These are phyloP conservation scores for Lobosporangium transversale DNA, from an alignment of 192 early-diverging fungal genomes.

Conservation along the genomic window DNA sequence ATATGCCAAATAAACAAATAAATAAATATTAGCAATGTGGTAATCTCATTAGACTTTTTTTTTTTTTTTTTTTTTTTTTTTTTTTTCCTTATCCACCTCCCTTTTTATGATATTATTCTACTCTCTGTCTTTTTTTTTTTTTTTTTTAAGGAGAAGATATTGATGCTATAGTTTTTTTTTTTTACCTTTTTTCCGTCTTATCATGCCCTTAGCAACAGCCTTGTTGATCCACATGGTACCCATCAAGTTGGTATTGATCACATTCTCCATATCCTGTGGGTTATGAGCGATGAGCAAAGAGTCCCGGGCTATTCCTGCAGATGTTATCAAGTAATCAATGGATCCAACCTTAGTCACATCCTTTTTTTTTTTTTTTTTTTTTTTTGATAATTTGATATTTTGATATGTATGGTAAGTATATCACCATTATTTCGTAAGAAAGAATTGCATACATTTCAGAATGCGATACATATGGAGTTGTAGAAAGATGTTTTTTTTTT, in stretches of 20 bases:
- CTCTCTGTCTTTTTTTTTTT: no score
- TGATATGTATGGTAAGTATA: not conserved
- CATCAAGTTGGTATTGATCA: constrained; percentile 74
- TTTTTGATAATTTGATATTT: not conserved
- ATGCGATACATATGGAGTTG: not conserved
- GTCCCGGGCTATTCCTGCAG: constrained; percentile 69
- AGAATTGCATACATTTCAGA: no score
- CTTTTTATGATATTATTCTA: no score
- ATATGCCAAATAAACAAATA: not conserved
- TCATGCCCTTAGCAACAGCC: constrained; percentile 65
- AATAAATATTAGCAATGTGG: no score
- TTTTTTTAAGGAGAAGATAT: no score
- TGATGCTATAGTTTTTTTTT: no score
- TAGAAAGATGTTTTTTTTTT: not conserved
- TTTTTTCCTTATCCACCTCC: no score
- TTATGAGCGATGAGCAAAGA: constrained; percentile 59
- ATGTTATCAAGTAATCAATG: constrained; percentile 59
- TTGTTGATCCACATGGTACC: constrained; percentile 73
- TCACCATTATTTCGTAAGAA: not conserved
- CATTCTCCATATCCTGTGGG: constrained; percentile 58
- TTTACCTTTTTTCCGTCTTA: constrained; percentile 63
- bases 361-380: no score
- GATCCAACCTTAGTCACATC: constrained; percentile 27
- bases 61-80: no score
- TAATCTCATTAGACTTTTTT: no score